Percentiles rank a stretch among this genome's conserved stretches.
Conservation (phyloP, 805 yeast genomes). For the Candida stauntonica region DNA sequence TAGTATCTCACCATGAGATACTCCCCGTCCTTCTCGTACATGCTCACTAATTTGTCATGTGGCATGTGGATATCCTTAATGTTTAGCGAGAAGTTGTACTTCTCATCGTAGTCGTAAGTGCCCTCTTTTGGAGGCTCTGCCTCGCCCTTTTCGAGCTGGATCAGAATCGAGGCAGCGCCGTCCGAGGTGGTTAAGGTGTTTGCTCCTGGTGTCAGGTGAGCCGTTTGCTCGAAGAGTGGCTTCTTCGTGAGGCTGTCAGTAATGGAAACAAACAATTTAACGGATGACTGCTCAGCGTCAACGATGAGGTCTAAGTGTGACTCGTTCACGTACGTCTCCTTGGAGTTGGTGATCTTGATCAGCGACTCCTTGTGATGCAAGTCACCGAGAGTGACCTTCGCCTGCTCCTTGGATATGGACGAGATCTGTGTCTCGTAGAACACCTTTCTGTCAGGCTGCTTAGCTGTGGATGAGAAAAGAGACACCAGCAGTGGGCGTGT, state of each 20-base stretch:
- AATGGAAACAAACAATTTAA: slow-evolving; percentile 4
- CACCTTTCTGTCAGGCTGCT: slow-evolving; percentile 6
- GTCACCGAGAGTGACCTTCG: slow-evolving; percentile 1
- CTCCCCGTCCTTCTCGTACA: slow-evolving; percentile 7
- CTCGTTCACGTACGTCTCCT: slow-evolving; percentile 6
- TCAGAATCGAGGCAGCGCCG: background rate
- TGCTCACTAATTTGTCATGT: background rate
- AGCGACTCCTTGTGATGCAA: slow-evolving; percentile 11
- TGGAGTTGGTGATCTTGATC: slow-evolving; percentile 1
- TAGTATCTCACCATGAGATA: slow-evolving; percentile 7
- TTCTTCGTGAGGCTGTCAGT: background rate
- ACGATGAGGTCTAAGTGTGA: slow-evolving; percentile 8
- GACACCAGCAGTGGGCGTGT: slow-evolving; percentile 5
- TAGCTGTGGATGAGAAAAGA: slow-evolving; percentile 5
- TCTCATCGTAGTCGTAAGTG: slow-evolving; percentile 8
- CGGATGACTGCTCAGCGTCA: slow-evolving; percentile 5
- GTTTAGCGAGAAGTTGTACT: slow-evolving; percentile 3
- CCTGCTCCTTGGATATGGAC: background rate
- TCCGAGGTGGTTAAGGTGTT: background rate
- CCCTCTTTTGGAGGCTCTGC: slow-evolving; percentile 13
- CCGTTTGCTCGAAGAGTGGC: slow-evolving; percentile 3
- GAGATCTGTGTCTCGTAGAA: slow-evolving; percentile 8
- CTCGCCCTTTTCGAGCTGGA: slow-evolving; percentile 5
- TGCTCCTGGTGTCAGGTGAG: background rate
- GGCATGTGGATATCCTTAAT: background rate